A percentile compares a stretch with the other conserved stretches of the same genome.
phyloP scores from a whole-genome alignment of 164 flowering plant species.

The Vitis cinerea region DNA sequence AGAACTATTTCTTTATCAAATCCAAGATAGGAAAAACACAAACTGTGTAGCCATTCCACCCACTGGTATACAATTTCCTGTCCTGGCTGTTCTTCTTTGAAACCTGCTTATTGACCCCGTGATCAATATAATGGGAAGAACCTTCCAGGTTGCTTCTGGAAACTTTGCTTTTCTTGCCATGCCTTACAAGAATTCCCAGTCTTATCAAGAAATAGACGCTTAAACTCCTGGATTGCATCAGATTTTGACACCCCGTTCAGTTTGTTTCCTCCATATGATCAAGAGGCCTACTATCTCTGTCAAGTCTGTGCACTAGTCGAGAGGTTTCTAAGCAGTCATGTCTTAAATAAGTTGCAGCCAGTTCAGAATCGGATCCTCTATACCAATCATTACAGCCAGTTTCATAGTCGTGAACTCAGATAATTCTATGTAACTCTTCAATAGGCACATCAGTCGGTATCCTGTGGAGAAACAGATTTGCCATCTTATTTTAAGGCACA shows the following conservation, averaged over 20 bases:
- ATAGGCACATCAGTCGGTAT: conserved; percentile 43
- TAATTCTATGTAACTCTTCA: conserved; percentile 37
- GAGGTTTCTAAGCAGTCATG: no score
- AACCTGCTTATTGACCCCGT: conserved; percentile 70
- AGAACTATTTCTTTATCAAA: conserved; percentile 51
- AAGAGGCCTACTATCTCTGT: no score
- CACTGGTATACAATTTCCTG: conserved; percentile 62
- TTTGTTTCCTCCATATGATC: conserved; percentile 60
- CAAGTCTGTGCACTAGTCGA: no score
- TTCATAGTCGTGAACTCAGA: no score
- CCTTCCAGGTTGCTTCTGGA: conserved; percentile 87
- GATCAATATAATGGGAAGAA: conserved; percentile 93
- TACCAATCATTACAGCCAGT: no score
- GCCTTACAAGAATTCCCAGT: conserved; percentile 96
- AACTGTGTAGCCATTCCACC: conserved; percentile 78
- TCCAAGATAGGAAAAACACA: conserved; percentile 65
- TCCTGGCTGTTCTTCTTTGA: conserved; percentile 48
- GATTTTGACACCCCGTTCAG: conserved; percentile 70
- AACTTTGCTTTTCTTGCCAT: conserved; percentile 69
- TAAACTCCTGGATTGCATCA: conserved; percentile 80
- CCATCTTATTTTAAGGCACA: conserved; percentile 43
- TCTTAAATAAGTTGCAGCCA: no score
- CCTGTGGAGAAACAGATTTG: conserved; percentile 57
- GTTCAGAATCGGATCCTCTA: no score
- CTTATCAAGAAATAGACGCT: conserved; percentile 84